These are phyloP conservation scores for Amaranthus palmeri DNA, from an alignment of 148 eudicot species.

Conservation along the genomic window DNA sequence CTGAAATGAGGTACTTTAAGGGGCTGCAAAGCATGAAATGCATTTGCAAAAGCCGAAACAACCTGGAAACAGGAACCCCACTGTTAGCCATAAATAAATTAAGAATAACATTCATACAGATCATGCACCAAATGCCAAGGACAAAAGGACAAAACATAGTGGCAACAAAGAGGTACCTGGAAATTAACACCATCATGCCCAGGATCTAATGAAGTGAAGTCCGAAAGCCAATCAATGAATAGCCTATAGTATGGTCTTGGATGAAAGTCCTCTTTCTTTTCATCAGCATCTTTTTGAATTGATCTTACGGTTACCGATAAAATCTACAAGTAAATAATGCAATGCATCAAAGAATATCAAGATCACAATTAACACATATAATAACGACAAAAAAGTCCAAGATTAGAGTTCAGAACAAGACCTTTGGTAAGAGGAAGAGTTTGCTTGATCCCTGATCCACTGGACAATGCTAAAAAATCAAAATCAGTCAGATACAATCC, in stretches of 20 bases:
- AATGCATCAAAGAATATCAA: not conserved
- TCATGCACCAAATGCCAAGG: not conserved
- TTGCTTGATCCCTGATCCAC: constrained; percentile 77
- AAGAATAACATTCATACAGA: not conserved
- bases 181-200: constrained; percentile 76
- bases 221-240: constrained; percentile 76
- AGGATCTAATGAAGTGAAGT: constrained; percentile 71
- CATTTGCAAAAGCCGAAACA: constrained; percentile 81
- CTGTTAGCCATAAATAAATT: constrained; percentile 1
- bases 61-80: constrained; percentile 43
- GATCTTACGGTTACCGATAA: constrained; percentile 65
- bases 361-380: too few species aligned
- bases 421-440: constrained; percentile 76
- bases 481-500: constrained; percentile 17
- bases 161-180: constrained; percentile 44
- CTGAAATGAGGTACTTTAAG: constrained; percentile 92
- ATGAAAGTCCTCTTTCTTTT: constrained; percentile 67
- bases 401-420: constrained; percentile 17
- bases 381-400: not conserved
- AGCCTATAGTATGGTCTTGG: constrained; percentile 94
- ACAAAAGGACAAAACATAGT: not conserved
- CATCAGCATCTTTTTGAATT: constrained; percentile 84
- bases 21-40: constrained; percentile 89
- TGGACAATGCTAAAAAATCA: constrained; percentile 56
- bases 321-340: constrained; percentile 38